Evolutionary conservation across 2,329 filamentous ascomycete species (phyloP), one percentile per base, ranked within the genome.

Genomic region (Trichoderma afroharzianum): DNA sequence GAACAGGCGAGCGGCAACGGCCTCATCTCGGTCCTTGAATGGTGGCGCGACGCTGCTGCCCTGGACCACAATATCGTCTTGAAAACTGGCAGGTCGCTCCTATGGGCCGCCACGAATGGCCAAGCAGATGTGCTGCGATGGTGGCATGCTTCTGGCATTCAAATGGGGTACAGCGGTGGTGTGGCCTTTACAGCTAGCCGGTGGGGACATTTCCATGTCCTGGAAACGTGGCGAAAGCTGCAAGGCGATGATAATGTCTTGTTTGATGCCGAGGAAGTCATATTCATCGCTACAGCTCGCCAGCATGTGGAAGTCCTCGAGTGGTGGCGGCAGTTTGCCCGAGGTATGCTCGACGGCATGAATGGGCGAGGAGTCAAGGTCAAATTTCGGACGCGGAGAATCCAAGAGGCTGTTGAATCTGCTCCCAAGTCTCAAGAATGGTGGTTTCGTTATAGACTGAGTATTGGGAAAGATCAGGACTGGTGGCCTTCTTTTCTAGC

Each of bases 311-410:
- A 90, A 43, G 94, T 97, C 26, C 84, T 98, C 8, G 93, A 97
- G 79, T 98, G 95, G 95, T 98, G 95, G 95, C 92, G 93, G 77
- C 86, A 86, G 68, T 92, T 91, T 76, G 87, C 88, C 8, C 83
- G 87, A 68, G 85, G 88, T 63, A 84, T 86, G 76, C 82, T 88
- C 36, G 83, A 83, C 1, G 86, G 84, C 53, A 88, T 85, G 87
- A 81, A 85, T 53, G 87, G 86, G 18, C 82, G 85, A 36, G 83
- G 83, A 73, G 86, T 95, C 75, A 87, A 88, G 67, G 94, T 98
- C 30, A 94, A 97, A 80, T 98, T 97, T 81, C 95, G 95, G 80
- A 97, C 94, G 1, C 97, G 94, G 80, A 94, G 97, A 80, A 96
- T 98, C 73, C 95, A 98, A 80, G 95, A 98, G 82, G 95, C 95